Conservation (phyloP, 352 stramenopile species). For the Pythium utonaiense region DNA sequence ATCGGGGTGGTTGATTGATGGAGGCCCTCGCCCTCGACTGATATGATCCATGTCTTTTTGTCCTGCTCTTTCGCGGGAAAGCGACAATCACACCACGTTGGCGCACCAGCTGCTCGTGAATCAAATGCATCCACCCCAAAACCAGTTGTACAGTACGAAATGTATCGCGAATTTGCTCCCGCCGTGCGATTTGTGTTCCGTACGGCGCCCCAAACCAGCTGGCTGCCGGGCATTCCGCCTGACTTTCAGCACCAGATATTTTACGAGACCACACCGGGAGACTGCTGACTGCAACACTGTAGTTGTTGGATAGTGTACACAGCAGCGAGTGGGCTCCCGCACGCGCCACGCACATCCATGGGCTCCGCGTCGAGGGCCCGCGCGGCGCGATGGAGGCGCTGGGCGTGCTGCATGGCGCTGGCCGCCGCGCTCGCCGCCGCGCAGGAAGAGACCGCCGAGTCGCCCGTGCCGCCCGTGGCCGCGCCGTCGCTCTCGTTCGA, state of each 20-base stretch:
- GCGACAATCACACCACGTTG: not conserved
- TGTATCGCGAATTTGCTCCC: too few relatives aligned
- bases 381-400: too few relatives aligned
- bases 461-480: not conserved
- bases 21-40: too few relatives aligned
- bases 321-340: too few relatives aligned
- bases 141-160: too few relatives aligned
- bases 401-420: too few relatives aligned
- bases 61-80: conserved; percentile 1
- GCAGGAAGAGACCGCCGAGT: not conserved
- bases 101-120: not conserved
- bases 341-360: too few relatives aligned
- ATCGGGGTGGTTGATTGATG: not conserved
- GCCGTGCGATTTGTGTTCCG: too few relatives aligned
- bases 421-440: not conserved
- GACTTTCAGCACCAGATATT: too few relatives aligned
- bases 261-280: too few relatives aligned
- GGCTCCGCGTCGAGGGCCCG: conserved; percentile 1
- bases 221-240: conserved; percentile 3
- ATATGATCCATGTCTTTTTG: not conserved
- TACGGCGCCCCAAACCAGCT: conserved; percentile 6
- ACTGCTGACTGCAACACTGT: too few relatives aligned
- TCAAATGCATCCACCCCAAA: not conserved
- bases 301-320: too few relatives aligned
- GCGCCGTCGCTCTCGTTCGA: not conserved